These are phyloP conservation scores for Rhynchospora tenuis DNA, from an alignment of 176 grass and related monocot species.

Conservation along the genomic window DNA sequence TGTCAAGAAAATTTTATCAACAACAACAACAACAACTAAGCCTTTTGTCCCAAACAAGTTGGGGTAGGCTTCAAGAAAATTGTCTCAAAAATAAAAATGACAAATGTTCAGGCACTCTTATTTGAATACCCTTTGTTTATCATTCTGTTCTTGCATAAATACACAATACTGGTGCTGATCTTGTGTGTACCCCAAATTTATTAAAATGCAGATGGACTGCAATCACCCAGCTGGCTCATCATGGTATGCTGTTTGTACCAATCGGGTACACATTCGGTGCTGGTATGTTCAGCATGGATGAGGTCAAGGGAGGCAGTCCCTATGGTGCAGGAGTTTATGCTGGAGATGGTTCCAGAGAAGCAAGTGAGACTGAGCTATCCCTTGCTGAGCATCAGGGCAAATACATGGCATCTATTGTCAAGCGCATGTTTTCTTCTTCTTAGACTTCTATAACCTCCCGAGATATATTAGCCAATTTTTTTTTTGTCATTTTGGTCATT, in stretches of 20 bases:
- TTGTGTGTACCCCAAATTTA: conserved; percentile 9
- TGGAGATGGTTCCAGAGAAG: conserved; percentile 63
- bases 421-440: conserved; percentile 31
- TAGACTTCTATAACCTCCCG: conserved; percentile 12
- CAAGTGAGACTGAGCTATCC: conserved; percentile 57
- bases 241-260: conserved; percentile 80
- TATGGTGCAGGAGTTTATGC: conserved; percentile 80
- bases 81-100: not conserved
- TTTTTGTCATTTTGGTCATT: not conserved
- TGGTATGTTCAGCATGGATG: conserved; percentile 73
- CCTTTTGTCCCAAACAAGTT: no score
- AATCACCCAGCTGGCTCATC: conserved; percentile 79
- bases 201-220: conserved; percentile 63
- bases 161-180: not conserved
- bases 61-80: not conserved
- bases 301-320: conserved; percentile 74
- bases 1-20: not conserved
- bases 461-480: conserved; percentile 15
- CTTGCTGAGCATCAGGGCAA: conserved; percentile 86
- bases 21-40: no score
- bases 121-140: not conserved
- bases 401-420: conserved; percentile 75
- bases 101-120: not conserved
- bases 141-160: not conserved
- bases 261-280: conserved; percentile 82